Evolutionary conservation across 306 rosid species (phyloP), one percentile per base, ranked within the genome.

Genomic region (Prunus kanzakura): DNA sequence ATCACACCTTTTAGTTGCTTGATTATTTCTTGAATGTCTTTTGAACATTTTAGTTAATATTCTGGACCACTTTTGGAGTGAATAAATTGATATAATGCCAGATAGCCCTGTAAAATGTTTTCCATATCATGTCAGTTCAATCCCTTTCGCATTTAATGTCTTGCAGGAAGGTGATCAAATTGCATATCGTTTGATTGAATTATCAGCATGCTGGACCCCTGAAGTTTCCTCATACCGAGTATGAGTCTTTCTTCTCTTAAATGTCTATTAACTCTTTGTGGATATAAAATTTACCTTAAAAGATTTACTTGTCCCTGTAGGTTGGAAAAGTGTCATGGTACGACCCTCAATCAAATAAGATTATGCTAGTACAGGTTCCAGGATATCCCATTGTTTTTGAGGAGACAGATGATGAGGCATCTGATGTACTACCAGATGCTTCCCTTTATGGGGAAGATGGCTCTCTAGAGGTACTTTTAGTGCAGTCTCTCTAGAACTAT

Each of bases 161-260:
- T 74, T 79, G 79, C 91, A 96, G 98, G 85, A 79, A 79, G 98
- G 91, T 72, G 89, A 89, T 76, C 76, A 82, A 76, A 81, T 96
- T 81, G 98, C 97, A 3, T 96, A 96, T 86, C 89, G 93, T 50
- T 87, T 96, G 86, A 75, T 96, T 72, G 99, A 96, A 75, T 81
- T 96, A 78, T 87, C 99, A 80, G 50, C 83, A n/a, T 83, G 96
- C 65, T 92, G 97, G 98, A 87, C 97, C 27, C 98, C 99, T 4
- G 98, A 92, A 87, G 66, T 91, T 20, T 91, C 93, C 80, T 78
- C 97, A 79, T 92, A 86, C 83, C 91, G 99, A 74, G 99, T 96
- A 91, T 43, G 38, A 75, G 46, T 78, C 72, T 60, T 73, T 64
- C 75, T 76, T 20, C 78, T 43, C 81, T 71, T 82, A 69, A 75